Evolutionary conservation across 2,329 filamentous ascomycete genomes (phyloP), one percentile per base, ranked within the genome.

Genomic region (Ilyonectria destructans): DNA sequence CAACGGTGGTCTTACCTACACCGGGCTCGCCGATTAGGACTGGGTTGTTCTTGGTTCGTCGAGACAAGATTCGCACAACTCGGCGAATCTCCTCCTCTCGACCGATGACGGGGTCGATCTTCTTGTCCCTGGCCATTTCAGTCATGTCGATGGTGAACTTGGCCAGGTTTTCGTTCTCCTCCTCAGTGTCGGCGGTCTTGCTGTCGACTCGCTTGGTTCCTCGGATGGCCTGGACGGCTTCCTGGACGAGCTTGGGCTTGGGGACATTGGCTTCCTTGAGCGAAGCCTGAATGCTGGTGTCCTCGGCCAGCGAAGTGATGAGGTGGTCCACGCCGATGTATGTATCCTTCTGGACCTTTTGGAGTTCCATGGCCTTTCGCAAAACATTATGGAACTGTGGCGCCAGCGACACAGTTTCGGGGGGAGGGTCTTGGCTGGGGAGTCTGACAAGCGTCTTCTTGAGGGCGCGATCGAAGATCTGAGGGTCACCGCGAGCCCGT

Each of bases 71-170:
- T 65, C 96, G 91, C 74, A 98, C 90, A 26, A 97, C 95, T 77
- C 96, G 89, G 77, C 96, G 89, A 76, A 98, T 98, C 81, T 98
- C 96, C 79, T 98, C 96, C 80, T 98, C 96, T 83, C 96, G 90
- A 48, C 96, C 96, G 82, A 98, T 98, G 80, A 98, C 96, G 2
- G 96, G 96, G 80, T 98, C 96, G 65, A 98, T 95, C 84, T 98
- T 98, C 80, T 97, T 97, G 84, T 99, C 96, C 80, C 95, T 89
- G 68, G 96, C 96, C 91, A 98, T 92, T 57, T 93, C 88, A 12
- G 96, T 99, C 95, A 99, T 97, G 82, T 99, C 96, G 77, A 98
- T 96, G 64, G 96, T 98, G 83, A 98, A 99, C 78, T 98, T 99
- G 85, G 95, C 94, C 68, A 99, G 86, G 79, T 97, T 98, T 83